A percentile compares a stretch with the other conserved stretches of the same genome.
These are phyloP conservation scores for Elasticomyces elasticus DNA, from an alignment of 495 filamentous ascomycete genomes.

Conservation along the genomic window DNA sequence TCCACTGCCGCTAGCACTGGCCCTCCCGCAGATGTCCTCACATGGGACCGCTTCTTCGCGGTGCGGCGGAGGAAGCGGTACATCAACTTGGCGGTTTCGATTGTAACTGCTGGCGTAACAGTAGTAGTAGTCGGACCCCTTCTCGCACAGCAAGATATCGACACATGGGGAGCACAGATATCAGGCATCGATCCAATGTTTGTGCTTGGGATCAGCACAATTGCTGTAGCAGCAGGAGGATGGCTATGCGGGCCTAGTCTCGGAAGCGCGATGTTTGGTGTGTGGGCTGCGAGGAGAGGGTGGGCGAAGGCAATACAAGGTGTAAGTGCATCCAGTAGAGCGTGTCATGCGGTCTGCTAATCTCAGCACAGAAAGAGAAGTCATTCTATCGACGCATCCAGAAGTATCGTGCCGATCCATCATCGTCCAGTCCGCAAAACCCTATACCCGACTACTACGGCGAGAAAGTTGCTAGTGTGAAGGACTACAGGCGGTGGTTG, in stretches of 20 bases:
- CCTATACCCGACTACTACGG: conserved; percentile 71
- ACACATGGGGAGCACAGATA: conserved; percentile 49
- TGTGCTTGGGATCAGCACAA: conserved; percentile 63
- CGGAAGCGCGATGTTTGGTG: conserved; percentile 65
- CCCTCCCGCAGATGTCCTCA: conserved; percentile 36
- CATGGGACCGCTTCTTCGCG: conserved; percentile 91
- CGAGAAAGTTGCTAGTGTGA: conserved; percentile 91
- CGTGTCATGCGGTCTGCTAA: conserved; percentile 13
- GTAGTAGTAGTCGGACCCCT: conserved; percentile 53
- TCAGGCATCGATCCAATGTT: conserved; percentile 79
- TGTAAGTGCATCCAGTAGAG: conserved; percentile 37
- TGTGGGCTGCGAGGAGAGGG: conserved; percentile 52
- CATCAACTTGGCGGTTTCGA: conserved; percentile 66
- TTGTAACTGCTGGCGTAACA: conserved; percentile 49
- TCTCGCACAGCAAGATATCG: conserved; percentile 55
- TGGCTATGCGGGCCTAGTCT: conserved; percentile 80
- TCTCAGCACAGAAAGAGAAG: conserved; percentile 64
- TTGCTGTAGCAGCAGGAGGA: conserved; percentile 61
- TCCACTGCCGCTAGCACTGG: not conserved
- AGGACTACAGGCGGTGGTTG: conserved; percentile 84
- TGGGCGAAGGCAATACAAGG: conserved; percentile 56
- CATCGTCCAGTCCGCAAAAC: conserved; percentile 54
- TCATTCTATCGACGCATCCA: conserved; percentile 84
- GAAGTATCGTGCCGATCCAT: conserved; percentile 81
- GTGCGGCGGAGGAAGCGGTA: conserved; percentile 76